Conservation (phyloP, 768 basidiomycete genomes). For the Suillus spraguei region DNA sequence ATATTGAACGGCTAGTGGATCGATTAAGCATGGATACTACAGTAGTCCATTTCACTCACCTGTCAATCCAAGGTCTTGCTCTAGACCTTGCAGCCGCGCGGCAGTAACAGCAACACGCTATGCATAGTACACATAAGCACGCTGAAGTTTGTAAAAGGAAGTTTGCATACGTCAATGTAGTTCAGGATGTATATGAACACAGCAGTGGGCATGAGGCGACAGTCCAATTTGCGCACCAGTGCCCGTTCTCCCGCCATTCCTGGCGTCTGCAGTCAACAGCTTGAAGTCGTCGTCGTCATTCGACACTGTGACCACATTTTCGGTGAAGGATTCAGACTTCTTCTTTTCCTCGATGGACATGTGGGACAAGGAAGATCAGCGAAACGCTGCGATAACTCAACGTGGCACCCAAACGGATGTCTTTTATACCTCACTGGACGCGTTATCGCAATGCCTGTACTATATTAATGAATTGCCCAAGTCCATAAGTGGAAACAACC, state of each 20-base stretch:
- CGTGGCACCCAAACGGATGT: background rate
- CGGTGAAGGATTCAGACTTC: constrained; percentile 14
- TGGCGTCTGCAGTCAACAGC: constrained; percentile 16
- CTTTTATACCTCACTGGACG: constrained; percentile 7
- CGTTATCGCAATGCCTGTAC: background rate
- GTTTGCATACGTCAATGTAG: constrained; percentile 26
- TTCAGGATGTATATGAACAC: constrained; percentile 29
- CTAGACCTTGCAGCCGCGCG: constrained; percentile 42
- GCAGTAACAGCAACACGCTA: constrained; percentile 42
- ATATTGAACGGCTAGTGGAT: constrained; percentile 50
- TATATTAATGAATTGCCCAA: constrained; percentile 2
- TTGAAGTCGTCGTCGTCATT: constrained; percentile 16
- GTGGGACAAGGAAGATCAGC: background rate
- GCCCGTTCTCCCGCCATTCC: constrained; percentile 23
- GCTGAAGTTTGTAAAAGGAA: background rate
- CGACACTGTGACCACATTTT: too few relatives aligned
- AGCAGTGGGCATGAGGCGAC: constrained; percentile 30
- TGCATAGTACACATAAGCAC: background rate
- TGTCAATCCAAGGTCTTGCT: constrained; percentile 38
- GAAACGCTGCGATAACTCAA: background rate
- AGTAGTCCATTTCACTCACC: constrained; percentile 21
- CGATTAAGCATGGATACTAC: too few relatives aligned
- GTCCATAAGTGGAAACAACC: background rate
- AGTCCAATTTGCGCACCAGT: constrained; percentile 30
- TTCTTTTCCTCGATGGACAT: constrained; percentile 17